Base-by-base conservation (phyloP, 768 basidiomycete genomes). In the Kwoniella bestiolae region DNA sequence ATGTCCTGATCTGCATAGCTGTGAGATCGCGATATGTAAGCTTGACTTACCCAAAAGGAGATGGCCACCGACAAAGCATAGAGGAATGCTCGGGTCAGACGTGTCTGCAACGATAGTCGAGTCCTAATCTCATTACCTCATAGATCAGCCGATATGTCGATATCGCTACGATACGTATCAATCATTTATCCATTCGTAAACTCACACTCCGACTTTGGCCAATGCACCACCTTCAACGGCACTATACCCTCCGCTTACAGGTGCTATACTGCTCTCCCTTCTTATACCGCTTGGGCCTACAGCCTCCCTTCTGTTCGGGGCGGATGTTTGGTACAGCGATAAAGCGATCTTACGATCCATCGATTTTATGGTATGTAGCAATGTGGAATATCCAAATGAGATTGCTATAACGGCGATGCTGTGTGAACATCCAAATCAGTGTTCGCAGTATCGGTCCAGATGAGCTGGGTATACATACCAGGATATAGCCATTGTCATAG, bases 11-110 rank as follows among this genome's bases (percentile, higher is more conserved):
- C n/a, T n/a, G n/a, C n/a, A n/a, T n/a, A n/a, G n/a, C n/a, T n/a
- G n/a, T n/a, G n/a, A n/a, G n/a, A n/a, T n/a, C n/a, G 14, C 9
- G n/a, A 29, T 12, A 28, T 7, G 47, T 25, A 62, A 14, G 12
- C 21, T 34, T 11, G 55, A 70, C 79, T 63, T 64, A 79, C 79
- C 72, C 76, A 80, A 69, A 79, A 80, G 6, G 75, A 76, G 2
- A 80, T 66, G 79, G 89, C 89, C 23, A 92, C 87, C 2, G 87
- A 87, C 3, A 84, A 80, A n/a, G 89, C 91, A 72, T 94, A 95
- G 38, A 92, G 77, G 1, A 78, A 71, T 1, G 77, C 79, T 56
- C 79, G 41, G 3, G 63, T 53, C 18, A 72, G 21, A n/a, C 77
- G 60, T 3, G 59, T 47, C 31, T 58, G 57, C 6, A 63, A 25